Conservation (phyloP, 768 basidiomycete genomes). For the Lactifluus hygrophoroides region DNA sequence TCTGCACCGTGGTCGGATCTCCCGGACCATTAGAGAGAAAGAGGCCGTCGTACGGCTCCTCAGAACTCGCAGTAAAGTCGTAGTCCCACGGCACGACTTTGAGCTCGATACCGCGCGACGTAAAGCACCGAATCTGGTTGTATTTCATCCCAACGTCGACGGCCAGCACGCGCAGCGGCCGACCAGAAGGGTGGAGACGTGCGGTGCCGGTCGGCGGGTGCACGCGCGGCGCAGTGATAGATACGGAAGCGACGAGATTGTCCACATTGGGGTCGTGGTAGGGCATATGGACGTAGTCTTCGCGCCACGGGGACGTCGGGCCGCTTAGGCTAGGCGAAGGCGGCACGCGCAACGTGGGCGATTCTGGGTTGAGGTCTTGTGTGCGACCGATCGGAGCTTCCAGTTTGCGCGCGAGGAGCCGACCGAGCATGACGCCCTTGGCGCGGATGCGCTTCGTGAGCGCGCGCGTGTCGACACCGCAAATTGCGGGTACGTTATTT, state of each 20-base stretch:
- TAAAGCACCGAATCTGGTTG: conserved; percentile 97
- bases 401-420: conserved; percentile 58
- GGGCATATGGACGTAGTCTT: conserved; percentile 73
- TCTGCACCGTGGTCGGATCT: conserved; percentile 77
- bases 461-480: conserved; percentile 92
- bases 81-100: conserved; percentile 98
- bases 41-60: conserved; percentile 88
- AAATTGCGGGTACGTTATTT: conserved; percentile 89
- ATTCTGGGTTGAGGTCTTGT: conserved; percentile 29
- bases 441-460: conserved; percentile 95
- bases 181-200: conserved; percentile 67
- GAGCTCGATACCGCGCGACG: conserved; percentile 82
- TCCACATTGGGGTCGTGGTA: conserved; percentile 83
- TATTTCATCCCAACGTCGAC: conserved; percentile 99
- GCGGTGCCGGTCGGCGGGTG: conserved; percentile 53
- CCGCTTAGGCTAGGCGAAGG: conserved; percentile 38
- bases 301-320: conserved; percentile 50
- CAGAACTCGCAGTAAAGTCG: conserved; percentile 61
- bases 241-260: conserved; percentile 90
- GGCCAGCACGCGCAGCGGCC: conserved; percentile 76
- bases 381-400: conserved; percentile 36
- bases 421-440: conserved; percentile 88
- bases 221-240: conserved; percentile 55
- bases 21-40: conserved; percentile 98
- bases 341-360: conserved; percentile 40